Conservation (phyloP, 768 basidiomycete genomes). For the Tricholoma furcatifolium region DNA sequence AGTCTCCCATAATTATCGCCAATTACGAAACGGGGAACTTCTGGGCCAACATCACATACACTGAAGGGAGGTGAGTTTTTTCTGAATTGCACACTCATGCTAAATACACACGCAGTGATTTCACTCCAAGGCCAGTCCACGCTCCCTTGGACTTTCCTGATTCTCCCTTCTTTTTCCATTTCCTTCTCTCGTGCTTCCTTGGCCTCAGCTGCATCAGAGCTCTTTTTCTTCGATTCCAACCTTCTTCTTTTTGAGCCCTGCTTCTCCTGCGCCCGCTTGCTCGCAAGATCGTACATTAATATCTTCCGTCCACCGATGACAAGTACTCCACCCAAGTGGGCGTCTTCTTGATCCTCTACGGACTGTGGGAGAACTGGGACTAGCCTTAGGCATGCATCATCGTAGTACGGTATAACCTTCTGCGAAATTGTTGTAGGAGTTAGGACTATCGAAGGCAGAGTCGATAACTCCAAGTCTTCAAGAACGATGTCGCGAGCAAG, state of each 20-base stretch:
- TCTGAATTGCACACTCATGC: not conserved
- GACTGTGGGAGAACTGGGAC: conserved; percentile 37
- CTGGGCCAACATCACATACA: conserved; percentile 50
- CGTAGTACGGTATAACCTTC: conserved; percentile 43
- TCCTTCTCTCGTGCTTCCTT: conserved; percentile 56
- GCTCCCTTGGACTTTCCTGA: conserved; percentile 50
- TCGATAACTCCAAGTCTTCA: conserved; percentile 49
- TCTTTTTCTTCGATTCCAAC: conserved; percentile 50
- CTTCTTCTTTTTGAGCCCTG: conserved; percentile 55
- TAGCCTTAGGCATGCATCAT: conserved; percentile 39
- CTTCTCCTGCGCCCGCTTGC: conserved; percentile 45
- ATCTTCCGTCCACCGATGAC: conserved; percentile 69
- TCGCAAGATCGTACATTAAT: conserved; percentile 57
- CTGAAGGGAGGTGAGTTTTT: conserved; percentile 20
- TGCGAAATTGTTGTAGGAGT: conserved; percentile 52
- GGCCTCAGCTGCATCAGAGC: conserved; percentile 37
- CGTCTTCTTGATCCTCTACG: conserved; percentile 24
- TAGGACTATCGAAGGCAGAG: conserved; percentile 44
- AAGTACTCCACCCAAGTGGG: conserved; percentile 65
- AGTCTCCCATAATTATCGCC: conserved; percentile 74
- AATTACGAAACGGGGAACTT: conserved; percentile 49
- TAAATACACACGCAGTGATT: conserved; percentile 54
- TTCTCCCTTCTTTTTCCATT: conserved; percentile 49
- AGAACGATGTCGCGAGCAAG: conserved; percentile 55
- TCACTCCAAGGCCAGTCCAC: conserved; percentile 80